Conservation (phyloP, 306 rosid species). For the Vachellia pachyceras region DNA sequence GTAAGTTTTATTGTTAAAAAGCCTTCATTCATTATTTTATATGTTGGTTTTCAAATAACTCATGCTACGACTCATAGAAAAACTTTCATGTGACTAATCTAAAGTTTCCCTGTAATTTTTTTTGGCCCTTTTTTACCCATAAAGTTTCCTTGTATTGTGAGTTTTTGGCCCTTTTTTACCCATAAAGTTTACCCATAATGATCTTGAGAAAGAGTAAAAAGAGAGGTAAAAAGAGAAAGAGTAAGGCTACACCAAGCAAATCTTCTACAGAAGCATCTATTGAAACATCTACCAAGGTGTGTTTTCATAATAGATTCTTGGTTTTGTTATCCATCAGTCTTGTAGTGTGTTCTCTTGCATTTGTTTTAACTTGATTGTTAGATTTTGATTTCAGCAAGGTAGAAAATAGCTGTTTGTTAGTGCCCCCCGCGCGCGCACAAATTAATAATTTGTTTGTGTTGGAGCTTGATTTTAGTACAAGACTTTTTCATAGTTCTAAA, state of each 20-base stretch:
- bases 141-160: too few relatives aligned
- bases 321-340: background rate
- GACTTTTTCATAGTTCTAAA: background rate
- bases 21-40: too few relatives aligned
- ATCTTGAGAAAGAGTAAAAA: too few relatives aligned
- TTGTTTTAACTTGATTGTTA: background rate
- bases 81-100: too few relatives aligned
- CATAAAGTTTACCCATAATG: too few relatives aligned
- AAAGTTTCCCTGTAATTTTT: too few relatives aligned
- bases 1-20: too few relatives aligned
- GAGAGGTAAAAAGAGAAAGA: constrained; percentile 81
- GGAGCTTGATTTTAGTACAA: background rate
- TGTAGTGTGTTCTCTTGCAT: background rate
- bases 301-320: constrained; percentile 18
- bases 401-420: background rate
- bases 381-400: constrained; percentile 4
- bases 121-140: too few relatives aligned
- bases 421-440: too few relatives aligned
- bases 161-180: too few relatives aligned
- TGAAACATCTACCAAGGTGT: constrained; percentile 75
- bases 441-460: background rate
- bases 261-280: constrained; percentile 65
- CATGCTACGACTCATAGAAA: too few relatives aligned
- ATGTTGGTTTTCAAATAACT: too few relatives aligned
- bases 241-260: constrained; percentile 64